phyloP scores from a whole-genome alignment of 139 green algal species.

The Chlamydomonas sp. region DNA sequence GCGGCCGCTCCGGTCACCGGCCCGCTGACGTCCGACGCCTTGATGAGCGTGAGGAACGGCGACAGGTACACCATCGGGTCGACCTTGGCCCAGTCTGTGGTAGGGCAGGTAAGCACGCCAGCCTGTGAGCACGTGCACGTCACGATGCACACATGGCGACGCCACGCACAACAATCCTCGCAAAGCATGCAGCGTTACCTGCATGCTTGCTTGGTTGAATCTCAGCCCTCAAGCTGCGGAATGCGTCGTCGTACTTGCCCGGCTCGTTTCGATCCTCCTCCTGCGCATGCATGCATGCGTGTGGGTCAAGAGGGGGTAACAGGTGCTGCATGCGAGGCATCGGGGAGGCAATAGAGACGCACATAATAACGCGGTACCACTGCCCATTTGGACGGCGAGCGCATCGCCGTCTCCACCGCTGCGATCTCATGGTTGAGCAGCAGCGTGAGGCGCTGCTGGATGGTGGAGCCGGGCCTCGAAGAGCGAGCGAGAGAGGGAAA shows the following conservation, averaged over 20 bases:
- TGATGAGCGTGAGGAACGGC: slow-evolving; percentile 87
- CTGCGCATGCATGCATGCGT: slow-evolving; percentile 24
- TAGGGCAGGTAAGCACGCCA: neutral
- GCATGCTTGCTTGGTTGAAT: slow-evolving; percentile 28
- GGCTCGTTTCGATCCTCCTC: slow-evolving; percentile 79
- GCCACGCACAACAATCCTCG: too few species aligned
- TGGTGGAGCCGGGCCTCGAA: neutral
- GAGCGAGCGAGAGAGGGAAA: neutral
- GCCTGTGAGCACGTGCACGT: too few species aligned
- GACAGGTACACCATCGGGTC: slow-evolving; percentile 75
- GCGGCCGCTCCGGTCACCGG: slow-evolving; percentile 85
- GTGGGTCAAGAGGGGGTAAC: neutral
- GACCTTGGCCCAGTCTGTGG: slow-evolving; percentile 60
- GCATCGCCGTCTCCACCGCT: slow-evolving; percentile 73
- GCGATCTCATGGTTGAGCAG: slow-evolving; percentile 73
- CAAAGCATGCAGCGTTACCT: too few species aligned
- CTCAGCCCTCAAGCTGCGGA: slow-evolving; percentile 64
- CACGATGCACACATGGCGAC: too few species aligned
- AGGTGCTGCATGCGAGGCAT: neutral
- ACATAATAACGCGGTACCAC: slow-evolving; percentile 57
- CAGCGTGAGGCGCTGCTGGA: slow-evolving; percentile 32
- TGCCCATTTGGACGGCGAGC: slow-evolving; percentile 68
- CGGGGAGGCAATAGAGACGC: slow-evolving; percentile 14
- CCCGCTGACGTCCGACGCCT: slow-evolving; percentile 79
- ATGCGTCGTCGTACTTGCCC: slow-evolving; percentile 69